Conservation (phyloP, 2,329 filamentous ascomycete genomes). For the Diaporthe eres region DNA sequence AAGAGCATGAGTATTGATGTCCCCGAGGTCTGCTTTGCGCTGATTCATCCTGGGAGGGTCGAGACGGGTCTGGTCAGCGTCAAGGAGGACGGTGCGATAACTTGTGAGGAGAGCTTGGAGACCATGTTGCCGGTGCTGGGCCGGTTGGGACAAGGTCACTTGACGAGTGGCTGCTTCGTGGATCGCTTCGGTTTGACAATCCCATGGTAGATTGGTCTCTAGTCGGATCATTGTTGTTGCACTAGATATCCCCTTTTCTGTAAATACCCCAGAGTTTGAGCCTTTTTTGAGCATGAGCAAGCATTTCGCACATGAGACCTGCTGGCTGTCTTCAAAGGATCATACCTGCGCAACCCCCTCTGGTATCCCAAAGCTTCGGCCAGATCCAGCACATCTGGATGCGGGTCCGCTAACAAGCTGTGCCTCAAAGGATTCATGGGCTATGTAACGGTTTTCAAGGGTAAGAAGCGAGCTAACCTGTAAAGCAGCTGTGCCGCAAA, state of each 20-base stretch:
- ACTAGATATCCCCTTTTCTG: background rate
- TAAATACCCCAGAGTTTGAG: no score
- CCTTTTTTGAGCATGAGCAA: no score
- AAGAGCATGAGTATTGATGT: conserved; percentile 39
- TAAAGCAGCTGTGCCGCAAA: no score
- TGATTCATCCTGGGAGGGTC: conserved; percentile 38
- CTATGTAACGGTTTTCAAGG: no score
- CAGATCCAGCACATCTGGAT: no score
- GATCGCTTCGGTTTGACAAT: conserved; percentile 33
- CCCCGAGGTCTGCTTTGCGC: conserved; percentile 35
- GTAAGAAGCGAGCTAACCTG: no score
- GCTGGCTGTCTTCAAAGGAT: no score
- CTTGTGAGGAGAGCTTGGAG: conserved; percentile 19
- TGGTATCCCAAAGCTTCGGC: no score
- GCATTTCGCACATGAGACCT: no score
- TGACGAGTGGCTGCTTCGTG: conserved; percentile 35
- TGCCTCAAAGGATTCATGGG: no score
- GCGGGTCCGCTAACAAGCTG: no score
- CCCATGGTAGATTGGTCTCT: conserved; percentile 10
- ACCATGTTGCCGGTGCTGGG: conserved; percentile 27
- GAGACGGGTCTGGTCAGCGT: conserved; percentile 37
- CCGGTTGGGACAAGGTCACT: conserved; percentile 2
- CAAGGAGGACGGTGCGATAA: conserved; percentile 34
- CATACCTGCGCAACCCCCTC: no score
- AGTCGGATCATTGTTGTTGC: background rate